Conservation (phyloP, 768 basidiomycete genomes). For the Suillus variegatus region DNA sequence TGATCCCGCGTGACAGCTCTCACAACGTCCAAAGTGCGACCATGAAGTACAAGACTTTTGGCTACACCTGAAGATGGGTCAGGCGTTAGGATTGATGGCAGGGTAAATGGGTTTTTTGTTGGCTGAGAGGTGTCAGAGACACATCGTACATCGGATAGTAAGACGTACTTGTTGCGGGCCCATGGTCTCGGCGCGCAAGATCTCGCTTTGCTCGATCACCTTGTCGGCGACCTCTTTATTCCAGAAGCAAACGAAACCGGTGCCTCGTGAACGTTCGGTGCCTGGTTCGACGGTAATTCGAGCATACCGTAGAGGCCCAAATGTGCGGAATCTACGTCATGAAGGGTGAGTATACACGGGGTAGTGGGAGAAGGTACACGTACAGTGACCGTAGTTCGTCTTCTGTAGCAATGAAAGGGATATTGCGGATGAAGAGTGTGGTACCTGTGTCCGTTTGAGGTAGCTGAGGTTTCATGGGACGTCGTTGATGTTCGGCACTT, state of each 20-base stretch:
- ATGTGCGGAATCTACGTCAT: conserved; percentile 75
- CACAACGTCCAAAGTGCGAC: conserved; percentile 88
- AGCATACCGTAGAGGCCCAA: conserved; percentile 92
- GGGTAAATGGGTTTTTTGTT: conserved; percentile 82
- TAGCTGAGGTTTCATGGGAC: conserved; percentile 62
- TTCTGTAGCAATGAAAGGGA: conserved; percentile 90
- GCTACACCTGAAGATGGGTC: conserved; percentile 90
- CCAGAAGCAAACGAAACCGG: conserved; percentile 98
- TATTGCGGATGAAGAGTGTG: conserved; percentile 92
- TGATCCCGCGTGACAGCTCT: conserved; percentile 89
- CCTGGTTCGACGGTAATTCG: conserved; percentile 83
- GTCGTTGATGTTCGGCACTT: conserved; percentile 35
- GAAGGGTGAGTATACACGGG: background rate
- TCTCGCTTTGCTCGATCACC: conserved; percentile 78
- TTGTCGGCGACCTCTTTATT: conserved; percentile 87
- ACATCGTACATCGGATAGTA: conserved; percentile 16
- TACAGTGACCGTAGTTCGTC: conserved; percentile 88
- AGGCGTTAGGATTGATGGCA: conserved; percentile 88
- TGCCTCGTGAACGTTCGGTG: conserved; percentile 88
- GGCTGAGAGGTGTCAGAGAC: conserved; percentile 34
- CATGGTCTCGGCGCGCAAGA: conserved; percentile 64
- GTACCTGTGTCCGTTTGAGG: conserved; percentile 87
- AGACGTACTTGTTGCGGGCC: conserved; percentile 38
- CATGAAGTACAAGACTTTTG: conserved; percentile 83
- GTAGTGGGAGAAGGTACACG: conserved; percentile 28